phyloP scores from a whole-genome alignment of 306 rosid genomes.

The Cucurbita moschata region DNA sequence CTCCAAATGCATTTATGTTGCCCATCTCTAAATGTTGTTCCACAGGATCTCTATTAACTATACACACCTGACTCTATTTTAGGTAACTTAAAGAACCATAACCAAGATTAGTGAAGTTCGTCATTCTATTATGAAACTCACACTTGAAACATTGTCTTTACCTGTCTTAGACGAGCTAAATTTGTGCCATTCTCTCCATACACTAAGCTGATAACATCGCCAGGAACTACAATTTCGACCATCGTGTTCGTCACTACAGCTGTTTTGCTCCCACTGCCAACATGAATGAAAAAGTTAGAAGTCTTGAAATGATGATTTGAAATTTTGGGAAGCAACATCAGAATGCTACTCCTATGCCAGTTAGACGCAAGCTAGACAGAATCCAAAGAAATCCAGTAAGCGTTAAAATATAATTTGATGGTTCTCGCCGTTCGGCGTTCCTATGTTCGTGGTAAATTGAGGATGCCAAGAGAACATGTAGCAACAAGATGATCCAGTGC shows the following conservation, averaged over 20 bases:
- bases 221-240: conserved; percentile 85
- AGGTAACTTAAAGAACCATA: neutral
- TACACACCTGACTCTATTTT: neutral
- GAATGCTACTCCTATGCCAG: neutral
- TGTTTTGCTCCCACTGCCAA: conserved; percentile 70
- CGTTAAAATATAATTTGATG: neutral
- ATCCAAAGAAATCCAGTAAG: neutral
- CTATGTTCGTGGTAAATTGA: neutral
- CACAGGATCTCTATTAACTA: neutral
- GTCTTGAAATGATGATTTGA: neutral
- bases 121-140: neutral
- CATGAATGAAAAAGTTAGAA: conserved; percentile 1
- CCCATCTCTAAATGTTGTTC: neutral
- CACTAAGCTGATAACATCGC: conserved; percentile 59
- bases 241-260: conserved; percentile 89
- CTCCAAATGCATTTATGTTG: neutral
- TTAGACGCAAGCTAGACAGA: neutral
- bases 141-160: conserved; percentile 6
- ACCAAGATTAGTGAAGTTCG: neutral
- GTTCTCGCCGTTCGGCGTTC: neutral
- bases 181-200: conserved; percentile 88
- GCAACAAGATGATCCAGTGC: neutral
- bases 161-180: conserved; percentile 86
- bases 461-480: neutral
- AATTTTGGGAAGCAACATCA: neutral